Conservation (phyloP, 805 yeast species). For the Pichia eremophila region DNA sequence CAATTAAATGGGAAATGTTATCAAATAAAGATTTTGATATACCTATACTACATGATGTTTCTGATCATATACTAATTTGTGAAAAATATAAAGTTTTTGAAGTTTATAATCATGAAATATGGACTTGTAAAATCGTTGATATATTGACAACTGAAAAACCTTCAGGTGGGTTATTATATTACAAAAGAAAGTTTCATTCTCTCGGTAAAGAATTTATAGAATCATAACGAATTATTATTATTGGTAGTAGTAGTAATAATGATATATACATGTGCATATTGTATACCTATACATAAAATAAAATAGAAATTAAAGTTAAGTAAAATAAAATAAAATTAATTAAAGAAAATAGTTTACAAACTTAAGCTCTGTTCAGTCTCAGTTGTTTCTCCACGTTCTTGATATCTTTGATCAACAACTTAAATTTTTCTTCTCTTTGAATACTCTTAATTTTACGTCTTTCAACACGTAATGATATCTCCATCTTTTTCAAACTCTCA, state of each 20-base stretch:
- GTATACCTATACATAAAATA: background rate
- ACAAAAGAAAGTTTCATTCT: constrained; percentile 50
- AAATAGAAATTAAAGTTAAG: no score
- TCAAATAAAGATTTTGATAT: constrained; percentile 25
- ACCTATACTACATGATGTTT: constrained; percentile 45
- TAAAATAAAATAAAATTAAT: background rate
- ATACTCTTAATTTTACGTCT: constrained; percentile 16
- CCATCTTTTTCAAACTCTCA: constrained; percentile 18
- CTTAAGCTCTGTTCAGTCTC: background rate
- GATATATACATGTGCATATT: background rate
- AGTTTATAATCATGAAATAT: constrained; percentile 82
- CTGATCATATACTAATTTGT: constrained; percentile 58
- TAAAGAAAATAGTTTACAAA: no score
- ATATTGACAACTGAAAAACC: constrained; percentile 30
- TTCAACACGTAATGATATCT: constrained; percentile 16
- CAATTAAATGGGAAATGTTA: constrained; percentile 30
- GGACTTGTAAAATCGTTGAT: constrained; percentile 73
- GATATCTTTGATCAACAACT: constrained; percentile 5
- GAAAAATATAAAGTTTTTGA: constrained; percentile 39
- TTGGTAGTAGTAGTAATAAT: no score
- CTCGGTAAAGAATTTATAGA: constrained; percentile 21
- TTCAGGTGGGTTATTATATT: constrained; percentile 60
- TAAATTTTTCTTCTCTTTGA: constrained; percentile 19
- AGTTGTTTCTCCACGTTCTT: constrained; percentile 18
- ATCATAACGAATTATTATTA: background rate